These are phyloP conservation scores for Athelia sp. DNA, from an alignment of 1,284 basidiomycete species.

Conservation along the genomic window DNA sequence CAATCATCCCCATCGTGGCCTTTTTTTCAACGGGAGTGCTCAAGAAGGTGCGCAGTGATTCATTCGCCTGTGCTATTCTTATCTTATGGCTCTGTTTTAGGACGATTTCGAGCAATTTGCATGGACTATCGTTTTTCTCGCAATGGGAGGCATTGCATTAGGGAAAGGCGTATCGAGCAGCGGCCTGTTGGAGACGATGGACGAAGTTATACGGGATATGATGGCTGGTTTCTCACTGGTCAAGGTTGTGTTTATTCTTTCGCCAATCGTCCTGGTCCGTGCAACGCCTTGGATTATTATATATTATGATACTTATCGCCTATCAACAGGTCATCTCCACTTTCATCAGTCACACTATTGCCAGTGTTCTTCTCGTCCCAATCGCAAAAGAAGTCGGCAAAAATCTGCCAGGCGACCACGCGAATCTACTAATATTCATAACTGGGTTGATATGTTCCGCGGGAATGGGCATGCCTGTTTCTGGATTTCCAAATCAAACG, in stretches of 20 bases:
- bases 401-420: constrained; percentile 63
- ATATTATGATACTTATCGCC: constrained; percentile 6
- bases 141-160: constrained; percentile 98
- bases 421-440: constrained; percentile 84
- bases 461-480: constrained; percentile 98
- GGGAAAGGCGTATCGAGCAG: constrained; percentile 93
- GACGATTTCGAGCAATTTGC: constrained; percentile 94
- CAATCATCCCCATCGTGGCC: constrained; percentile 87
- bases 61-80: constrained; percentile 1
- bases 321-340: constrained; percentile 67
- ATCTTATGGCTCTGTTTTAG: constrained; percentile 31
- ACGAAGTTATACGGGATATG: constrained; percentile 60
- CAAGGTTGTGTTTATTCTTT: constrained; percentile 81
- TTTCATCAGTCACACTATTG: constrained; percentile 96
- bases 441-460: constrained; percentile 91
- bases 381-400: constrained; percentile 90
- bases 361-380: constrained; percentile 92
- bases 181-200: constrained; percentile 80
- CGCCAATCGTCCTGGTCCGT: constrained; percentile 81
- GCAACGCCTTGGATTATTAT: constrained; percentile 19
- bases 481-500: constrained; percentile 96
- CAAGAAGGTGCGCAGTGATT: constrained; percentile 67
- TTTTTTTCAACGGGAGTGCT: constrained; percentile 95
- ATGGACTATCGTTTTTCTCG: constrained; percentile 92
- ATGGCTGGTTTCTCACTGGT: constrained; percentile 76